Evolutionary conservation across 2,329 filamentous ascomycete species (phyloP).

Genomic region (Hortaea sp.): DNA sequence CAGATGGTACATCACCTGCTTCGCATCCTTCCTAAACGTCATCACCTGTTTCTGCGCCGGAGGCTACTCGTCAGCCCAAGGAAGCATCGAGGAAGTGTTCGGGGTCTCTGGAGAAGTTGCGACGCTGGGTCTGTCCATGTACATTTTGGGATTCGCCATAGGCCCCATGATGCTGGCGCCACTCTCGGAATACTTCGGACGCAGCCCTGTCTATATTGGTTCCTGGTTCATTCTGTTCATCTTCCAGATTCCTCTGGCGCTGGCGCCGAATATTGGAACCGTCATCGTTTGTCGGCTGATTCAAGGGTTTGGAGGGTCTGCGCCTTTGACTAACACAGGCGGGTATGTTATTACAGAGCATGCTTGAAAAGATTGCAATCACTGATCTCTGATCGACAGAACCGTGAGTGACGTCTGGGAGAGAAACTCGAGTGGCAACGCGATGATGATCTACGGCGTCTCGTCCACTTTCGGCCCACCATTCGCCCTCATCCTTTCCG

Average conservation of each 20-base stretch:
- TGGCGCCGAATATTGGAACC: conserved; percentile 30
- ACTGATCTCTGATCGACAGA: background rate
- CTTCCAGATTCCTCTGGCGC: conserved; percentile 33
- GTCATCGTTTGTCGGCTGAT: conserved; percentile 36
- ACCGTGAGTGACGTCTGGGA: conserved; percentile 37
- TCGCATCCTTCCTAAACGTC: background rate
- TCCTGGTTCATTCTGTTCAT: conserved; percentile 34
- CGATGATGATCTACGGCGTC: conserved; percentile 30
- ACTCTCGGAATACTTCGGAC: conserved; percentile 12
- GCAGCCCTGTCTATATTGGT: conserved; percentile 10
- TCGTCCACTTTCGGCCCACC: conserved; percentile 28
- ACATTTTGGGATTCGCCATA: conserved; percentile 13
- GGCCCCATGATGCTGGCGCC: conserved; percentile 6
- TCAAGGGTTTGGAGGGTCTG: conserved; percentile 28
- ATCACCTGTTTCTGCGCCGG: conserved; percentile 1
- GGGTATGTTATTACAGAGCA: conserved; percentile 5
- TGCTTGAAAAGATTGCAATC: too few relatives aligned
- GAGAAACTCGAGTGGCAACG: conserved; percentile 35
- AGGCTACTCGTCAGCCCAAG: background rate
- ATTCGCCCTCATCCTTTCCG: conserved; percentile 25
- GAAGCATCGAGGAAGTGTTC: conserved; percentile 34
- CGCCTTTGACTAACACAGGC: conserved; percentile 30
- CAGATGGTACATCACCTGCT: conserved; percentile 1
- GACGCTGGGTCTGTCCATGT: conserved; percentile 37
- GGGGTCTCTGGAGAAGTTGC: conserved; percentile 31